A percentile compares a stretch with the other conserved stretches of the same genome.
phyloP scores from a whole-genome alignment of 352 stramenopile genomes.

The Pythium biforme region DNA sequence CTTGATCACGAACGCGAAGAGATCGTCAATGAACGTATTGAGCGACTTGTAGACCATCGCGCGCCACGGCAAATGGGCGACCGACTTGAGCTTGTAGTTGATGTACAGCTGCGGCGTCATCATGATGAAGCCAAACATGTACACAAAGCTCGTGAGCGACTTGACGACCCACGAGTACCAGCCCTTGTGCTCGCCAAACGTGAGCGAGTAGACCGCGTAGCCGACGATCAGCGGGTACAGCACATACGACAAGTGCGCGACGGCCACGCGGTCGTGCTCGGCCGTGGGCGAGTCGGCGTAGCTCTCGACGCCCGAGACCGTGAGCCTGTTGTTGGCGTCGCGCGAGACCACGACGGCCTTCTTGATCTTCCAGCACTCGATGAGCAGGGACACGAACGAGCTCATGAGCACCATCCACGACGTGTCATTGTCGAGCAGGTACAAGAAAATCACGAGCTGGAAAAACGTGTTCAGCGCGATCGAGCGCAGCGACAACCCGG shows the following conservation, averaged over 20 bases:
- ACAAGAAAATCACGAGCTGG: constrained; percentile 97
- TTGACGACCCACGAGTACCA: constrained; percentile 98
- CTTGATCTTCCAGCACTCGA: constrained; percentile 94
- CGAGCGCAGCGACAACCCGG: constrained; percentile 92
- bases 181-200: constrained; percentile 92
- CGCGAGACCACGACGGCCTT: constrained; percentile 88
- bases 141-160: constrained; percentile 97
- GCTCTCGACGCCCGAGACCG: constrained; percentile 75
- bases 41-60: constrained; percentile 98
- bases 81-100: constrained; percentile 98
- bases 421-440: constrained; percentile 97
- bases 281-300: constrained; percentile 83
- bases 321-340: constrained; percentile 76
- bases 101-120: constrained; percentile 99
- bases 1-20: constrained; percentile 97
- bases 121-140: constrained; percentile 99
- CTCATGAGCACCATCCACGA: constrained; percentile 95
- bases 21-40: constrained; percentile 98
- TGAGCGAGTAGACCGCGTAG: constrained; percentile 94
- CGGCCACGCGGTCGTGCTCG: constrained; percentile 81
- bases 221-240: constrained; percentile 89
- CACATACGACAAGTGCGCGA: constrained; percentile 82
- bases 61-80: constrained; percentile 96
- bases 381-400: constrained; percentile 74
- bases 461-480: constrained; percentile 97